Evolutionary conservation across 225 moss, liverwort and hornwort species (phyloP).

Genomic region (Sphagnum contortum): DNA sequence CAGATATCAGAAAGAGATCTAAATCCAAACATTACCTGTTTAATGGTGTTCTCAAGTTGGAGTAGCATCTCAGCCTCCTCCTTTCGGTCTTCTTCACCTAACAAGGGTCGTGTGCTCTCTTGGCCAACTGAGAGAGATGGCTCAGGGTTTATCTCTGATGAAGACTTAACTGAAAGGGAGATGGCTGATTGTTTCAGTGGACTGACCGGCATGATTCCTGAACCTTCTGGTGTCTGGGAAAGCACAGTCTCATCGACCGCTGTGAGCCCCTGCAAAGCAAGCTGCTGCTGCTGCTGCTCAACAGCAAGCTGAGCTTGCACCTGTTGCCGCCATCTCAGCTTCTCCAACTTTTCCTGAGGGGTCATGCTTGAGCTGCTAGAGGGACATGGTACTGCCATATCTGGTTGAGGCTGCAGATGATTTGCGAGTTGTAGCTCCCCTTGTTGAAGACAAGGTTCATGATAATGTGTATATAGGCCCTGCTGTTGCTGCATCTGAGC

Average conservation of each 20-base stretch:
- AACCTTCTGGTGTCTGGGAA: too few species aligned
- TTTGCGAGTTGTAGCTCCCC: constrained; percentile 25
- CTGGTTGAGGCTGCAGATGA: constrained; percentile 29
- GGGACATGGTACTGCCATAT: constrained; percentile 39
- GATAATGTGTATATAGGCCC: constrained; percentile 32
- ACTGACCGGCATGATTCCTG: too few species aligned
- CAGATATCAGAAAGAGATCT: not conserved
- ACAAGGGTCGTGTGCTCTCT: constrained; percentile 33
- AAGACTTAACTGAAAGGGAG: constrained; percentile 20
- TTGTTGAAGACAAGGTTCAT: constrained; percentile 27
- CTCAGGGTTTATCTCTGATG: constrained; percentile 41
- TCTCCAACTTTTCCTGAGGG: constrained; percentile 89
- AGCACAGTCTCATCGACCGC: too few species aligned
- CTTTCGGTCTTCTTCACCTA: constrained; percentile 33
- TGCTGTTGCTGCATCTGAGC: constrained; percentile 22
- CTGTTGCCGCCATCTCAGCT: constrained; percentile 79
- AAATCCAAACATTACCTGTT: constrained; percentile 14
- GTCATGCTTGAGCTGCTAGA: constrained; percentile 72
- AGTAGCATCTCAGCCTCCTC: constrained; percentile 35
- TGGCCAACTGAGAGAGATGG: constrained; percentile 52
- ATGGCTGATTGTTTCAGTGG: too few species aligned
- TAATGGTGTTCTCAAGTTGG: constrained; percentile 38
- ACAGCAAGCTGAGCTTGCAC: constrained; percentile 90
- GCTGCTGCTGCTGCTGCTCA: constrained; percentile 81
- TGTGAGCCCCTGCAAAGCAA: constrained; percentile 26